Conservation (phyloP, 192 early-diverging fungal species). For the Umbelopsis vinacea region DNA sequence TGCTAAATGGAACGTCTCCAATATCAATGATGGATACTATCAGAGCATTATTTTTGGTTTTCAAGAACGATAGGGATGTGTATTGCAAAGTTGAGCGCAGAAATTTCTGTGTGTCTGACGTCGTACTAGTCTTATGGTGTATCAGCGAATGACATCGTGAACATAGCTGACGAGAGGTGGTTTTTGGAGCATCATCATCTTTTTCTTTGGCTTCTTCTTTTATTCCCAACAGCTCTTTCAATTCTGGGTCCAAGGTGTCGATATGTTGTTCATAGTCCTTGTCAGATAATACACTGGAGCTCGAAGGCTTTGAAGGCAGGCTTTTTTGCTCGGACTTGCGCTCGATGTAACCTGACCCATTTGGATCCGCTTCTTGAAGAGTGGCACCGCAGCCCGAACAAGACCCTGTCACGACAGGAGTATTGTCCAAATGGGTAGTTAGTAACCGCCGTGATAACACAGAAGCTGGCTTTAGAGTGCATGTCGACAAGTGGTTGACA, state of each 20-base stretch:
- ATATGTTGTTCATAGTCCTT: constrained; percentile 43
- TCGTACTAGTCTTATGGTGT: constrained; percentile 51
- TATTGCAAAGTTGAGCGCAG: constrained; percentile 53
- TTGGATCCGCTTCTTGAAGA: constrained; percentile 54
- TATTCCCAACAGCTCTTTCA: constrained; percentile 31
- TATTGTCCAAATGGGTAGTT: background rate
- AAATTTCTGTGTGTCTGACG: constrained; percentile 14
- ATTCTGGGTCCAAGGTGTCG: constrained; percentile 45
- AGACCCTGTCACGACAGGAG: constrained; percentile 18
- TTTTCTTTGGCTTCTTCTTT: background rate
- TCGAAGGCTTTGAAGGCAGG: background rate
- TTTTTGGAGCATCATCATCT: constrained; percentile 22
- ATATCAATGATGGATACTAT: constrained; percentile 68
- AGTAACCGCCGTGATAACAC: background rate
- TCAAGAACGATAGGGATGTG: constrained; percentile 58
- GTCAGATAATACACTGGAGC: constrained; percentile 43
- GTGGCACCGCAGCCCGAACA: constrained; percentile 73
- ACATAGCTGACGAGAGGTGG: constrained; percentile 54
- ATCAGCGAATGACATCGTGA: constrained; percentile 69
- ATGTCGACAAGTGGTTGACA: background rate
- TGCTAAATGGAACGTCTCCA: constrained; percentile 69
- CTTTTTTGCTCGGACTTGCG: constrained; percentile 31
- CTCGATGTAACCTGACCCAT: constrained; percentile 58
- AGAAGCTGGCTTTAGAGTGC: background rate
- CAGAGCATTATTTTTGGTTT: constrained; percentile 52